Base-by-base conservation (phyloP, 352 stramenopile genomes). In the Phytopythium kandeliae region DNA sequence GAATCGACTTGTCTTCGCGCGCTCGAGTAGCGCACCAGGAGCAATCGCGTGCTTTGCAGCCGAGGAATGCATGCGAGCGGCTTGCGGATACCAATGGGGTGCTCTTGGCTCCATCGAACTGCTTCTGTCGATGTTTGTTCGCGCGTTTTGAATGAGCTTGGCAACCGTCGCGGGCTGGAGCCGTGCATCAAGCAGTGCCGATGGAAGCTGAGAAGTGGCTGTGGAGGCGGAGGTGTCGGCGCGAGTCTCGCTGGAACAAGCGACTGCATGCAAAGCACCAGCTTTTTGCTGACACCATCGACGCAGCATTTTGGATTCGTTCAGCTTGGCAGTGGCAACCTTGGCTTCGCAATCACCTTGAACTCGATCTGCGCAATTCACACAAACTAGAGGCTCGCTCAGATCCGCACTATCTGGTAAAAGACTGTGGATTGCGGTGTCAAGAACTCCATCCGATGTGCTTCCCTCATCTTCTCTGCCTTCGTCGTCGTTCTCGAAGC, bases 401-500 rank as follows among this genome's bases (percentile, higher is more conserved):
- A 35, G 2, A 35, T 15, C 10, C 4, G 11, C 6, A 2, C 31
- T 35, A 11, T 11, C 4, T 4, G 11, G 11, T 11, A 11, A 11
- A 35, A 35, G 31, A 35, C 15, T 11, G 31, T 6, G 4, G 15
- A 11, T 3, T 35, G 15, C 11, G 31, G 31, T 11, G 2, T 35
- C 31, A 11, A 35, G 28, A 33, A 33, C 17, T 26, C 28, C 6
- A 4, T 25, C 36, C 36, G 25, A 2, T 19, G 11, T 8, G 7
- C 8, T 17, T 25, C 17, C 11, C n/a, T 16, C 19, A 1, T 43
- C 37, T 6, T 2, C 19, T 25, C 38, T 16, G 30, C 5, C 21
- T 9, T 21, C 24, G 4, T 54, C 33, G 3, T 57, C 42, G 7
- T 31, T 22, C 37, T 65, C 58, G 17, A 65, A 65, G 13, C 7